Conservation (phyloP, 2,329 filamentous ascomycete genomes). For the Neopestalotiopsis clavispora region DNA sequence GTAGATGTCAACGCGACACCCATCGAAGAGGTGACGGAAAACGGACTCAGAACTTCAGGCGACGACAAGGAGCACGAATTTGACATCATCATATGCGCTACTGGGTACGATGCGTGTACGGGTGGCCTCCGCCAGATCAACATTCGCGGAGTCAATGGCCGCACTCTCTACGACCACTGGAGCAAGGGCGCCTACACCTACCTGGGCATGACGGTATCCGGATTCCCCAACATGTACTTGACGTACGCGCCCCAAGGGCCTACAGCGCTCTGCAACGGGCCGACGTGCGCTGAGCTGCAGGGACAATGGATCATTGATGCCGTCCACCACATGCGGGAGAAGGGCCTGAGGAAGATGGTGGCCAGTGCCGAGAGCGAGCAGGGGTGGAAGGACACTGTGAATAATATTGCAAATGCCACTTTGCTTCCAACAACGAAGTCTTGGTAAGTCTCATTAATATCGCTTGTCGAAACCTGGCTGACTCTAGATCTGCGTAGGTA, state of each 20-base stretch:
- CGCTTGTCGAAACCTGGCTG: neutral
- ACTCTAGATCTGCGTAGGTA: constrained; percentile 30
- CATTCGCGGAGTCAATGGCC: constrained; percentile 36
- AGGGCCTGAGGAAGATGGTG: constrained; percentile 36
- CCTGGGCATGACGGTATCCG: constrained; percentile 43
- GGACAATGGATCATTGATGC: constrained; percentile 41
- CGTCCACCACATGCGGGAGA: constrained; percentile 35
- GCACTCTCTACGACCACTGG: constrained; percentile 37
- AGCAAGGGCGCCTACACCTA: constrained; percentile 37
- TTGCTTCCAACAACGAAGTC: constrained; percentile 37
- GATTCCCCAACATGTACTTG: constrained; percentile 52
- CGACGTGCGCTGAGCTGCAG: constrained; percentile 43
- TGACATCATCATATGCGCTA: constrained; percentile 41
- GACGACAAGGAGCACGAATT: constrained; percentile 22
- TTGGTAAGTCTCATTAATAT: constrained; percentile 22
- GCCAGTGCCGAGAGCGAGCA: constrained; percentile 32
- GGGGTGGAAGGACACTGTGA: constrained; percentile 36
- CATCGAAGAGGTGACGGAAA: constrained; percentile 23
- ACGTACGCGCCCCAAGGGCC: constrained; percentile 45
- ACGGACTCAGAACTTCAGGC: constrained; percentile 29
- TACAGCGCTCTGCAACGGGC: constrained; percentile 42
- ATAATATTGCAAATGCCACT: constrained; percentile 31
- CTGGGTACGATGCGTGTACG: constrained; percentile 46
- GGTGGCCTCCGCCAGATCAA: constrained; percentile 44
- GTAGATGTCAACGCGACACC: constrained; percentile 30